These are phyloP conservation scores for Thelephora aurantiotincta DNA, from an alignment of 768 basidiomycete genomes.

Conservation along the genomic window DNA sequence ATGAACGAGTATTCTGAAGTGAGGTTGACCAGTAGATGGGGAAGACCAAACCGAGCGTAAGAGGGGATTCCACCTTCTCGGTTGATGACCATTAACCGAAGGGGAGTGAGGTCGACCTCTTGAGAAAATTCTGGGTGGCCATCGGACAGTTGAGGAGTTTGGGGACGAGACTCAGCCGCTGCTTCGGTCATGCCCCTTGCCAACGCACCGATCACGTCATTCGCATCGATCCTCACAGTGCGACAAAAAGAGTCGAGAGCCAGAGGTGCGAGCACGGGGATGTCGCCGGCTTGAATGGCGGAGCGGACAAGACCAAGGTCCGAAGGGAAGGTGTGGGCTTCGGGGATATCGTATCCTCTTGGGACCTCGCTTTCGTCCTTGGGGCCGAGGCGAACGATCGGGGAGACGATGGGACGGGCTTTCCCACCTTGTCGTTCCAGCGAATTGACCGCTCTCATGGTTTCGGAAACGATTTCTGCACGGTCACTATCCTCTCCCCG, in stretches of 20 bases:
- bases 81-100: constrained; percentile 96
- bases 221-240: constrained; percentile 71
- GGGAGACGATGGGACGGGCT: constrained; percentile 80
- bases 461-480: constrained; percentile 54
- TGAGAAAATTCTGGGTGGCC: constrained; percentile 23
- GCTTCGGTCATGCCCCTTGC: constrained; percentile 68
- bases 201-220: constrained; percentile 81
- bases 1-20: constrained; percentile 80
- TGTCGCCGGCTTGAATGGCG: constrained; percentile 86
- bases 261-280: constrained; percentile 89
- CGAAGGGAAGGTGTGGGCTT: constrained; percentile 66
- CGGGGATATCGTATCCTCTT: constrained; percentile 33
- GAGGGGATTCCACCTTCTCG: constrained; percentile 94
- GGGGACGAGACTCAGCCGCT: constrained; percentile 16
- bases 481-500: constrained; percentile 62
- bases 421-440: constrained; percentile 78
- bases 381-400: constrained; percentile 74
- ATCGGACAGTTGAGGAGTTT: constrained; percentile 21
- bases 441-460: constrained; percentile 68
- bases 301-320: constrained; percentile 79
- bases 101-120: constrained; percentile 76
- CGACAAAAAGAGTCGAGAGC: constrained; percentile 86
- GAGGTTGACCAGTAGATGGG: constrained; percentile 93
- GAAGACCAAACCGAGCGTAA: constrained; percentile 87
- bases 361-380: constrained; percentile 29